These are phyloP conservation scores for Pichia kudriavzevii DNA, from an alignment of 1,139 yeast genomes.

Conservation along the genomic window DNA sequence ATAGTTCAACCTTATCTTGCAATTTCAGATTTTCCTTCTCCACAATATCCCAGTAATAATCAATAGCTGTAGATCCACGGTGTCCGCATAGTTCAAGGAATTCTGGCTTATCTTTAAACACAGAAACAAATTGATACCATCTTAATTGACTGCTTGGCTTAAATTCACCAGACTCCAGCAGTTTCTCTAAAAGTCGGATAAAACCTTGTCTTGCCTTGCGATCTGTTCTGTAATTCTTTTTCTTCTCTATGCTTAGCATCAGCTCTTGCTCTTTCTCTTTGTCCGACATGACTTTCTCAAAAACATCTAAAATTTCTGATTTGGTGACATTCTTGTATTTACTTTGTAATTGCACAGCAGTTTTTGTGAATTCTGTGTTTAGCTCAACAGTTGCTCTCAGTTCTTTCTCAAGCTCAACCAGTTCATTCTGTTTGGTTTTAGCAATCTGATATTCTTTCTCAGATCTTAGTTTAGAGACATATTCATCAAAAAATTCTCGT, in stretches of 20 bases:
- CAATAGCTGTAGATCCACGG: conserved; percentile 73
- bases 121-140: conserved; percentile 51
- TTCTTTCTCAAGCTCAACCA: conserved; percentile 45
- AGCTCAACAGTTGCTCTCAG: conserved; percentile 16
- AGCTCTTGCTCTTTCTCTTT: conserved; percentile 32
- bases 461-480: conserved; percentile 35
- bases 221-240: conserved; percentile 45
- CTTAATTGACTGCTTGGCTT: conserved; percentile 47
- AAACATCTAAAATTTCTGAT: conserved; percentile 53
- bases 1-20: conserved; percentile 53
- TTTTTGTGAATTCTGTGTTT: conserved; percentile 22
- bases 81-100: conserved; percentile 65
- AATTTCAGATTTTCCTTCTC: conserved; percentile 55
- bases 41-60: conserved; percentile 68
- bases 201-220: conserved; percentile 59
- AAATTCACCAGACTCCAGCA: conserved; percentile 21
- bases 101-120: conserved; percentile 48
- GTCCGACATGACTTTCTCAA: conserved; percentile 41
- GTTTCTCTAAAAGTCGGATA: conserved; percentile 36
- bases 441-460: conserved; percentile 31
- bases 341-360: conserved; percentile 11
- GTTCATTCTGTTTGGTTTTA: conserved; percentile 40
- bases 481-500: conserved; percentile 44
- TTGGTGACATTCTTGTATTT: conserved; percentile 47
- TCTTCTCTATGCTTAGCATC: conserved; percentile 32